Base-by-base conservation (phyloP, 208 protist genomes). In the Leishmania guyanensis region DNA sequence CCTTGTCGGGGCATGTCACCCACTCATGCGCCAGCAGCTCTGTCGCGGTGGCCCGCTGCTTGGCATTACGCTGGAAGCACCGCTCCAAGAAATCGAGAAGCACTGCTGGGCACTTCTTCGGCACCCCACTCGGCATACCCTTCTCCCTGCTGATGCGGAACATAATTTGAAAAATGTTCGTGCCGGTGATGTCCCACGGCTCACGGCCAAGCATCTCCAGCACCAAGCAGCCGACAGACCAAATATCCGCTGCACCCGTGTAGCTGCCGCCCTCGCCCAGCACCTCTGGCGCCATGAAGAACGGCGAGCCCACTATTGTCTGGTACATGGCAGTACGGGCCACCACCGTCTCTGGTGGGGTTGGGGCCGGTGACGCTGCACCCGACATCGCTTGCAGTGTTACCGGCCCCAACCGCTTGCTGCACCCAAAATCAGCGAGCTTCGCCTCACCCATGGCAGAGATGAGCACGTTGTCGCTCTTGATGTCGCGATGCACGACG, bases 391-490 rank as follows among this genome's bases (percentile, higher is more conserved):
- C 75, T 36, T 82, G 70, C 60, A 86, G 53, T 14, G 83, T 85
- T 5, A 66, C 73, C 3, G 89, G 90, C 22, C 89, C 92, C 16
- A 98, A 81, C 12, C 97, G 92, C 78, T 97, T 98, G 81, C 94
- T 97, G 62, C 94, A 97, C 9, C 97, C 97, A 91, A 99, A 99
- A 81, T 99, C 98, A 4, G 97, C 95, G 26, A 99, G 89, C 88
- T 99, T 99, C 6, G 97, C 94, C 72, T 96, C 88, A 39, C 97
- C 97, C 1, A 88, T 81, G 1, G 94, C 86, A 54, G 88, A 95
- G 75, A 98, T 94, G 64, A 98, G 88, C 51, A 98, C 93, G 80
- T 98, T 98, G 51, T 96, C 95, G 75, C 95, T 88, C 88, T 98
- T 98, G 77, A 98, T 92, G 82, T 98, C 96, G 70, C 95, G 88